phyloP scores from a whole-genome alignment of 2,329 filamentous ascomycete species.

The Pseudophaeomoniella oleicola region DNA sequence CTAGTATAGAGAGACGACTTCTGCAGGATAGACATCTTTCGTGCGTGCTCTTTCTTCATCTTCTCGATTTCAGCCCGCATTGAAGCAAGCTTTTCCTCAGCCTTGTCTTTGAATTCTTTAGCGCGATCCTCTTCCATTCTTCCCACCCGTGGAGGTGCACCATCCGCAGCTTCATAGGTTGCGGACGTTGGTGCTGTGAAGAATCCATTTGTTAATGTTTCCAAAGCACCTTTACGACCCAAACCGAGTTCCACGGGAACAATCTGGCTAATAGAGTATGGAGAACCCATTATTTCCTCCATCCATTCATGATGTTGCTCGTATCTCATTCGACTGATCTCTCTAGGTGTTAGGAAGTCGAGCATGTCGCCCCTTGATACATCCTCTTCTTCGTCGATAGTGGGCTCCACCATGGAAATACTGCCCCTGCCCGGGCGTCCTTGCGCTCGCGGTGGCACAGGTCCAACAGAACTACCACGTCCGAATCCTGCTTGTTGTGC shows the following conservation, averaged over 20 bases:
- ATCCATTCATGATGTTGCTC: constrained; percentile 98
- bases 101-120: constrained; percentile 69
- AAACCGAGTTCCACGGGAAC: constrained; percentile 75
- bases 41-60: constrained; percentile 66
- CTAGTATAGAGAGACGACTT: constrained; percentile 53
- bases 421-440: constrained; percentile 21
- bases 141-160: constrained; percentile 29
- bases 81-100: constrained; percentile 54
- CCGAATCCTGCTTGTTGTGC: constrained; percentile 12
- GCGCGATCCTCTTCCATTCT: constrained; percentile 62
- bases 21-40: constrained; percentile 60
- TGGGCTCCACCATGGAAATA: constrained; percentile 25
- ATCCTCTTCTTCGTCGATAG: constrained; percentile 79
- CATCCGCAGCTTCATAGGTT: constrained; percentile 16
- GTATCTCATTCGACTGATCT: constrained; percentile 77
- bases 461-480: constrained; percentile 2
- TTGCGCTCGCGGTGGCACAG: constrained; percentile 23
- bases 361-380: constrained; percentile 76
- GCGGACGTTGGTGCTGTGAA: constrained; percentile 46
- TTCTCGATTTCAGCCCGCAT: constrained; percentile 71
- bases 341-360: constrained; percentile 75
- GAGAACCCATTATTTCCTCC: constrained; percentile 89
- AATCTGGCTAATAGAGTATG: constrained; percentile 74
- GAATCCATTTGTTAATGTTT: constrained; percentile 68
- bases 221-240: constrained; percentile 69